Conservation (phyloP, 2,329 filamentous ascomycete species). For the Hypoxylon sp. region DNA sequence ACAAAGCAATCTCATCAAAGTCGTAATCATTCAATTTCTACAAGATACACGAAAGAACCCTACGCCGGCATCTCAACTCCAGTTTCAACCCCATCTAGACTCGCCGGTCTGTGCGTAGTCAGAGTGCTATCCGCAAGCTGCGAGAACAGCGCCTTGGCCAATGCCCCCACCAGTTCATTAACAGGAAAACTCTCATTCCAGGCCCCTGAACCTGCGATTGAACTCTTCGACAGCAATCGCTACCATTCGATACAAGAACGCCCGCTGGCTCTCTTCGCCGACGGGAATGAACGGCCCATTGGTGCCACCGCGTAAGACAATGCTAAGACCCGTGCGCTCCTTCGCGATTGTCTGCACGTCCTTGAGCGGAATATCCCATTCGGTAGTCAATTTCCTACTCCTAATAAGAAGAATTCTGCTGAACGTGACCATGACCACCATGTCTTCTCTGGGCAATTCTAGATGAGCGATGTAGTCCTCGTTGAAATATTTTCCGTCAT, state of each 20-base stretch:
- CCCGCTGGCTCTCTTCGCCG: slow-evolving; percentile 81
- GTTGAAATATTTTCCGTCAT: slow-evolving; percentile 98
- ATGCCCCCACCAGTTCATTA: not conserved
- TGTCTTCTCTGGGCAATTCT: slow-evolving; percentile 88
- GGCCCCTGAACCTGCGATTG: slow-evolving; percentile 69
- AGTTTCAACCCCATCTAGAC: not conserved
- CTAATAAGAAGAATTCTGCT: slow-evolving; percentile 90
- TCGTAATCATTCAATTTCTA: slow-evolving; percentile 27
- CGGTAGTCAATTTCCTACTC: slow-evolving; percentile 84
- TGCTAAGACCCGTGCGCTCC: slow-evolving; percentile 92
- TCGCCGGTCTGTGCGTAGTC: not conserved
- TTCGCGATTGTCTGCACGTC: slow-evolving; percentile 98
- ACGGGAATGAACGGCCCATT: slow-evolving; percentile 97
- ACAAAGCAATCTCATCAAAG: slow-evolving; percentile 24
- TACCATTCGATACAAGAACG: slow-evolving; percentile 74
- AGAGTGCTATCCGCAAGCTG: not conserved
- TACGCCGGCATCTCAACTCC: slow-evolving; percentile 13
- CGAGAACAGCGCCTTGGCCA: not conserved
- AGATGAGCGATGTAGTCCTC: slow-evolving; percentile 97
- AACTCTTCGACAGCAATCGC: slow-evolving; percentile 76
- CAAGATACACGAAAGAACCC: slow-evolving; percentile 13
- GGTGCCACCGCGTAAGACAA: slow-evolving; percentile 87
- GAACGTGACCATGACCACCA: slow-evolving; percentile 90
- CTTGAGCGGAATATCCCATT: slow-evolving; percentile 97
- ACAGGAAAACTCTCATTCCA: slow-evolving; percentile 49